Percentiles rank a stretch among this genome's conserved stretches.
These are phyloP conservation scores for Nectriaceae sp. DNA, from an alignment of 2,329 filamentous ascomycete species.

Conservation along the genomic window DNA sequence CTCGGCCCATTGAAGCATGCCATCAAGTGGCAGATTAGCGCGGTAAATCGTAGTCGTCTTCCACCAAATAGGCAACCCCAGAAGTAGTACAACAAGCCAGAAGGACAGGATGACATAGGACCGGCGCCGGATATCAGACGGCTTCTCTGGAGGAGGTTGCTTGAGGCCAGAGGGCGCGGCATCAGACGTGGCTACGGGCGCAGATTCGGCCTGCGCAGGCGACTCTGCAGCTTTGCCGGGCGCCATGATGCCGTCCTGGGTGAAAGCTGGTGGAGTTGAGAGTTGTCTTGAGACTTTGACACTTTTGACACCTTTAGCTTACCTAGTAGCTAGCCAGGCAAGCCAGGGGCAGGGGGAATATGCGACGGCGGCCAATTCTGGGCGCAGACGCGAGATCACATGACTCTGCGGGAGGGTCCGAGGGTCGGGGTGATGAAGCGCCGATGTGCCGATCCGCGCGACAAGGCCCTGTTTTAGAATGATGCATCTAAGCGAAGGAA, in stretches of 20 bases:
- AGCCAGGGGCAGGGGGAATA: background rate
- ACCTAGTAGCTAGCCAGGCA: background rate
- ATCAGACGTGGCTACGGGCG: constrained; percentile 14
- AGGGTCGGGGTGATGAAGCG: constrained; percentile 11
- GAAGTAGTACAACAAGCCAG: constrained; percentile 80
- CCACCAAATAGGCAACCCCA: constrained; percentile 96
- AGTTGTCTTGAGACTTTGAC: background rate
- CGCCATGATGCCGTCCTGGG: constrained; percentile 22
- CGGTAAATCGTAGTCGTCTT: constrained; percentile 91
- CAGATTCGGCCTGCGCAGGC: background rate
- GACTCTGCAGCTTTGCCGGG: constrained; percentile 17
- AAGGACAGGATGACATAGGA: constrained; percentile 81
- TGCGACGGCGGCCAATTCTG: background rate
- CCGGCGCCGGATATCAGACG: constrained; percentile 68
- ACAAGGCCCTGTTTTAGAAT: background rate
- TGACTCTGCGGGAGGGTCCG: background rate
- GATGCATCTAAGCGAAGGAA: constrained; percentile 13
- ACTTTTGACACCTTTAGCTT: background rate
- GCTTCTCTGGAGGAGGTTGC: constrained; percentile 75
- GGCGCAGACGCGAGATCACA: background rate
- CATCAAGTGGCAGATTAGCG: constrained; percentile 76
- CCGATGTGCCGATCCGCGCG: constrained; percentile 17
- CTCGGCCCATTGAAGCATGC: constrained; percentile 91
- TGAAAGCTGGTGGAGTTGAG: background rate
- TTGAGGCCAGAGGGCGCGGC: constrained; percentile 13